A percentile compares a stretch with the other conserved stretches of the same genome.
Conservation (phyloP, 1,284 basidiomycete genomes). For the Irpex rosettiformis region DNA sequence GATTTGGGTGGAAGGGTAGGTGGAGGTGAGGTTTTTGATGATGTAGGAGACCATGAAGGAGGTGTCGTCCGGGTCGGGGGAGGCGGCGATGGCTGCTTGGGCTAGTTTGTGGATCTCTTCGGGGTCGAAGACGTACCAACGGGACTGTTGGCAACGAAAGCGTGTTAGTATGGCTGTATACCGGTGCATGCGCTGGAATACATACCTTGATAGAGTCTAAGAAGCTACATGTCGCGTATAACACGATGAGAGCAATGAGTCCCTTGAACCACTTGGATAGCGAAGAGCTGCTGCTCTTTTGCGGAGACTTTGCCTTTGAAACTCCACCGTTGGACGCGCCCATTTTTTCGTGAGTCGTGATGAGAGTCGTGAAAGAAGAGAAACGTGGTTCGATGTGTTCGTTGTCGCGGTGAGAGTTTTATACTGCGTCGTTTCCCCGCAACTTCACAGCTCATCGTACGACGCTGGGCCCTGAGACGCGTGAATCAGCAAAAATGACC, state of each 20-base stretch:
- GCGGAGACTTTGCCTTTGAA: not conserved
- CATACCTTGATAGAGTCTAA: constrained; percentile 42
- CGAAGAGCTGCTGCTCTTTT: not conserved
- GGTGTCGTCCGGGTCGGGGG: constrained; percentile 49
- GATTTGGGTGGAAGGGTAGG: constrained; percentile 55
- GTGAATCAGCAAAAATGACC: constrained; percentile 12
- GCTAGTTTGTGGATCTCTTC: constrained; percentile 62
- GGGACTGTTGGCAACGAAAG: constrained; percentile 33
- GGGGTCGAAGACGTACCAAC: constrained; percentile 74
- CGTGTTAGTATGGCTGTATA: not conserved
- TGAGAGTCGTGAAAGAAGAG: too few species aligned
- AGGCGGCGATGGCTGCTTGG: constrained; percentile 62
- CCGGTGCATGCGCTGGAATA: not conserved
- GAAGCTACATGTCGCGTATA: constrained; percentile 40
- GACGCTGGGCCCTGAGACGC: constrained; percentile 8
- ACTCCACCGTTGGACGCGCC: constrained; percentile 3
- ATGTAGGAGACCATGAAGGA: constrained; percentile 75
- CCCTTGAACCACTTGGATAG: constrained; percentile 46
- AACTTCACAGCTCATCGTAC: constrained; percentile 10
- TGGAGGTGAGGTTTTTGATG: constrained; percentile 66
- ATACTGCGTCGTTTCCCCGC: not conserved
- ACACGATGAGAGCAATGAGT: constrained; percentile 32
- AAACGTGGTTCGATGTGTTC: too few species aligned
- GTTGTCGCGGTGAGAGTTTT: not conserved
- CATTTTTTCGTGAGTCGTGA: not conserved